Evolutionary conservation across 257 asterid species (phyloP).

Genomic region (Fraxinus excelsior): DNA sequence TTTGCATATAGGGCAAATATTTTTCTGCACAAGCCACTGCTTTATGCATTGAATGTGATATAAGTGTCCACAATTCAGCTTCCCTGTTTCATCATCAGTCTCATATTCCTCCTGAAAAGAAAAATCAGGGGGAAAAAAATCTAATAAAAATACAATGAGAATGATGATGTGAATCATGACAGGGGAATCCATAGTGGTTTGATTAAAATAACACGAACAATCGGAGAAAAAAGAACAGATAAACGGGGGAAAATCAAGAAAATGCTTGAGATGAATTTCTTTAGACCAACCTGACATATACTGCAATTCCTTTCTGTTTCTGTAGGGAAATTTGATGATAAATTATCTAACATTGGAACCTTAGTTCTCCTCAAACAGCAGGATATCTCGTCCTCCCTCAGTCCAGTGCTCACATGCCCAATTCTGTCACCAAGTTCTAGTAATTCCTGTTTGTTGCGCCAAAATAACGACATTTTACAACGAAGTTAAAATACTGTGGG

Average conservation of each 20-base stretch:
- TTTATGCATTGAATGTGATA: constrained; percentile 73
- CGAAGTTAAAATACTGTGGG: not conserved
- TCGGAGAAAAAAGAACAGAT: not conserved
- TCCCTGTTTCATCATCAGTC: constrained; percentile 70
- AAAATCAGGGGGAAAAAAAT: not conserved
- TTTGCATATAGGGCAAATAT: constrained; percentile 77
- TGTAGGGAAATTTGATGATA: constrained; percentile 34
- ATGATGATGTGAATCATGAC: not conserved
- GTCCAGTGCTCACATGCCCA: constrained; percentile 80
- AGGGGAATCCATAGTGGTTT: not conserved
- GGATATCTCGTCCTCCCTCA: constrained; percentile 69
- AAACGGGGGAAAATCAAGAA: not conserved
- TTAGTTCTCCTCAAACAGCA: constrained; percentile 59
- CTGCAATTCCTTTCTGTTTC: constrained; percentile 70
- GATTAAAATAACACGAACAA: too few species aligned
- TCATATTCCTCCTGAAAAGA: constrained; percentile 74
- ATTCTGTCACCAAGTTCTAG: constrained; percentile 88
- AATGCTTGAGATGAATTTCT: not conserved
- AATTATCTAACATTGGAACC: constrained; percentile 28
- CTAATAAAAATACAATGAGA: not conserved
- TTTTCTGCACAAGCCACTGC: constrained; percentile 83
- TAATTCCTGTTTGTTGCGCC: constrained; percentile 57
- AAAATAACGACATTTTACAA: not conserved
- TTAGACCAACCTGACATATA: constrained; percentile 73
- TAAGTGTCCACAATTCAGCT: constrained; percentile 68